A percentile compares a stretch with the other conserved stretches of the same genome.
Conservation (phyloP, 768 basidiomycete species). For the Mycena filopes region DNA sequence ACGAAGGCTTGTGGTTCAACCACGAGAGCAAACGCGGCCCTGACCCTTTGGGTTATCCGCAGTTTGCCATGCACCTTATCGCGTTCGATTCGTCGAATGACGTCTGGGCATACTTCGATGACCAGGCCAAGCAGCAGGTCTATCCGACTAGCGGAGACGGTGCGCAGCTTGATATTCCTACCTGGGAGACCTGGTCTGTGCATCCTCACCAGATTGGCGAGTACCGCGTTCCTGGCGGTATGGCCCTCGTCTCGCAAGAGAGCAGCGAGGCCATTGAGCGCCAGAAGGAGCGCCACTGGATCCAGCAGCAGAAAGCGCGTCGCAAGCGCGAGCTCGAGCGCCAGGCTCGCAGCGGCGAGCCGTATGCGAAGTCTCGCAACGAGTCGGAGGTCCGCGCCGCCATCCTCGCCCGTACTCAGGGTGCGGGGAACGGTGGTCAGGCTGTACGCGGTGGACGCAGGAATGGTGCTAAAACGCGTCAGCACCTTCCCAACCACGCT, state of each 20-base stretch:
- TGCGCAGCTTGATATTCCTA: not conserved
- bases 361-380: not conserved
- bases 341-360: not conserved
- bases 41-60: not conserved
- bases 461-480: too few relatives aligned
- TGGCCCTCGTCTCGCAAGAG: not conserved
- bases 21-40: not conserved
- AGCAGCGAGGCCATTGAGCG: not conserved
- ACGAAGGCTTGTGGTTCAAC: not conserved
- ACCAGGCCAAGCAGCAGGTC: not conserved
- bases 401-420: too few relatives aligned
- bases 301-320: not conserved
- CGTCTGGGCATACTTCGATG: not conserved
- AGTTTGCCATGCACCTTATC: not conserved
- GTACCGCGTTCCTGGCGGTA: not conserved
- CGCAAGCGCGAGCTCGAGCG: conserved; percentile 1
- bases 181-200: not conserved
- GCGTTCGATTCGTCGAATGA: not conserved
- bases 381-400: too few relatives aligned
- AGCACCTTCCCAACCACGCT: too few relatives aligned
- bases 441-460: too few relatives aligned
- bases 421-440: too few relatives aligned
- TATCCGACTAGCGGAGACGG: not conserved
- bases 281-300: not conserved
- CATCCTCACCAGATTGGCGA: not conserved